phyloP scores from a whole-genome alignment of 2,329 filamentous ascomycete genomes.

The Plenodomus tracheiphilus region DNA sequence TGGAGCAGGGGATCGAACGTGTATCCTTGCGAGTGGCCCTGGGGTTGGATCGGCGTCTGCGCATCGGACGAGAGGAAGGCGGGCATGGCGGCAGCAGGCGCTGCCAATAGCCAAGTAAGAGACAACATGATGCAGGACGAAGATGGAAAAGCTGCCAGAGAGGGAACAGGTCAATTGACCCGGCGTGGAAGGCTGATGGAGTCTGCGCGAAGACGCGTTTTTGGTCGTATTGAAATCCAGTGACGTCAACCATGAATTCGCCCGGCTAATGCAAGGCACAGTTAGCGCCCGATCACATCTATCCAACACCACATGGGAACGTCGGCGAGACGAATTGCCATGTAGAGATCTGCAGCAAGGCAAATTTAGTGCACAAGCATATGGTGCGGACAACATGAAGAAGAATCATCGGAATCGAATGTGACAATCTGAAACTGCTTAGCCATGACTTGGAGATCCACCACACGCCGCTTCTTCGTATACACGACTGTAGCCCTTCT shows the following conservation, averaged over 20 bases:
- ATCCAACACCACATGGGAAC: too few species aligned
- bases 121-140: constrained; percentile 11
- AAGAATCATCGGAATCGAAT: too few species aligned
- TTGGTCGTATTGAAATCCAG: too few species aligned
- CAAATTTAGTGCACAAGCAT: neutral
- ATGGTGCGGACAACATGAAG: too few species aligned
- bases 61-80: constrained; percentile 11
- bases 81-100: constrained; percentile 25
- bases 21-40: constrained; percentile 42
- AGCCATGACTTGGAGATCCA: too few species aligned
- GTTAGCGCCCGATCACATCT: neutral
- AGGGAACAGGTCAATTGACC: constrained; percentile 1
- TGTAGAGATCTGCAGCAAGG: neutral
- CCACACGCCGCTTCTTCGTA: too few species aligned
- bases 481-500: too few species aligned
- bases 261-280: neutral
- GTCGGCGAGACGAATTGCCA: neutral
- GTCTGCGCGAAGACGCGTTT: neutral
- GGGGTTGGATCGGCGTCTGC: constrained; percentile 24
- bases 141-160: neutral
- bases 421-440: too few species aligned
- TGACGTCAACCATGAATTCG: neutral
- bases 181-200: neutral
- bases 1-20: constrained; percentile 54
- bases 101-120: constrained; percentile 20